Base-by-base conservation (phyloP, 805 yeast species). In the Cyberlindnera suaveolens region DNA sequence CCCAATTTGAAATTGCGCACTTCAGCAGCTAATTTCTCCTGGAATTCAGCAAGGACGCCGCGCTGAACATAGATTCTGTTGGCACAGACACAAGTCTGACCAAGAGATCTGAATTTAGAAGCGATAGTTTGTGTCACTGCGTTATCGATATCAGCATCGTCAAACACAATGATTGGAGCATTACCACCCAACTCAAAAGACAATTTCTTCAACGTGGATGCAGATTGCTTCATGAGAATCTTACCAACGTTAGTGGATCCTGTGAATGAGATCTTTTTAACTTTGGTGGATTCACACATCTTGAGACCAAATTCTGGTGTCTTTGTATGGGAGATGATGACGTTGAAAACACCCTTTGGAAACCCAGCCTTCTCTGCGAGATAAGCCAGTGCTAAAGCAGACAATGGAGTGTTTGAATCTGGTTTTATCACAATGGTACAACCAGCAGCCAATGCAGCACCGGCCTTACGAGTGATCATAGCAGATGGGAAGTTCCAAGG, bases 401-500 rank as follows among this genome's bases (percentile, higher is more conserved):
- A 70, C 40, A 79, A 63, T 9, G 85, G 85, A 14, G 83, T 78
- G 55, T 74, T 77, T 8, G 75, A 72, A 51, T 77, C 83, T 18
- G 84, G 84, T 57, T 79, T 79, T 47, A 78, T 58, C 31, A 79
- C 74, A 14, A 75, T 67, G 6, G 83, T 77, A 56, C 83, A 77
- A 9, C 85, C 85, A 16, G 73, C 79, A n/a, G 83, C 82, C 35
- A 78, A 61, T 0, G 82, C 83, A 26, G 85, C 81, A 19, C 76
- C 83, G 4, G 76, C 77, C 51, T 80, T 80, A 51, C 85, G 69
- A 9, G 83, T 73, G 40, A 80, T 77, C 84, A 80, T 79, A 14
- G 83, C 84, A 45, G 70, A 65, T 27, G 86, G 86, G 65, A 79
- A 79, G 60, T 80, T 80, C 76, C 82, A 80, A 27, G 85, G 85